These are phyloP conservation scores for Gracilaria gracilis DNA, from an alignment of 23 red algal species.

Conservation along the genomic window DNA sequence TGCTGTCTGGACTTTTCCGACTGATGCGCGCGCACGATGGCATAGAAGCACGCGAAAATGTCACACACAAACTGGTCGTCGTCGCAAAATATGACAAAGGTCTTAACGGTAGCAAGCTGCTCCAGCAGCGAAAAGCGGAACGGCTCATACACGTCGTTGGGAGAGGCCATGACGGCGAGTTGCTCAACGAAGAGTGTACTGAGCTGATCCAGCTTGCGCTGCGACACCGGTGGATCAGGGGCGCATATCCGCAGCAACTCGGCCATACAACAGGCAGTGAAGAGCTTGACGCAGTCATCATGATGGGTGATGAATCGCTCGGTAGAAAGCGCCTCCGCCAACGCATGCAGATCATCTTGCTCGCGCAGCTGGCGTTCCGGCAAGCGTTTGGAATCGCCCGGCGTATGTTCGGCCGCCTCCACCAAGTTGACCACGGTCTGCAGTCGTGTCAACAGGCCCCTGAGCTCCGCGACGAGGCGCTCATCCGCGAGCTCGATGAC, in stretches of 20 bases:
- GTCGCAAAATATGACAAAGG: slow-evolving; percentile 69
- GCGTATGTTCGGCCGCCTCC: neutral
- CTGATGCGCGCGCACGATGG: slow-evolving; percentile 45
- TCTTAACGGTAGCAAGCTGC: slow-evolving; percentile 68
- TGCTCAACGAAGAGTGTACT: slow-evolving; percentile 58
- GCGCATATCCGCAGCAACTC: slow-evolving; percentile 69
- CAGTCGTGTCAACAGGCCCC: neutral
- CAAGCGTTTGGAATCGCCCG: slow-evolving; percentile 5
- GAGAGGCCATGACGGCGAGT: slow-evolving; percentile 34
- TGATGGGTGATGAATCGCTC: slow-evolving; percentile 56
- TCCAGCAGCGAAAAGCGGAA: slow-evolving; percentile 70
- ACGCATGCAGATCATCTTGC: slow-evolving; percentile 17
- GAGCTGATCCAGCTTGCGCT: slow-evolving; percentile 46
- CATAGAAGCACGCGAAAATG: slow-evolving; percentile 65
- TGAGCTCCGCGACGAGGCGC: neutral
- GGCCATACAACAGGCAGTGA: slow-evolving; percentile 58
- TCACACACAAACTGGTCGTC: slow-evolving; percentile 52
- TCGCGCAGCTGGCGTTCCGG: neutral
- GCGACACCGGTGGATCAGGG: slow-evolving; percentile 46
- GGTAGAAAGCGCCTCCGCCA: slow-evolving; percentile 29
- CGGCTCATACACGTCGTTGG: slow-evolving; percentile 9
- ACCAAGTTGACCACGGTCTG: slow-evolving; percentile 31
- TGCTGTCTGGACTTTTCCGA: slow-evolving; percentile 36
- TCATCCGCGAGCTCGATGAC: neutral
- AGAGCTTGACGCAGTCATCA: slow-evolving; percentile 31